These are phyloP conservation scores for Xylaria sp. DNA, from an alignment of 495 filamentous ascomycete species.

Conservation along the genomic window DNA sequence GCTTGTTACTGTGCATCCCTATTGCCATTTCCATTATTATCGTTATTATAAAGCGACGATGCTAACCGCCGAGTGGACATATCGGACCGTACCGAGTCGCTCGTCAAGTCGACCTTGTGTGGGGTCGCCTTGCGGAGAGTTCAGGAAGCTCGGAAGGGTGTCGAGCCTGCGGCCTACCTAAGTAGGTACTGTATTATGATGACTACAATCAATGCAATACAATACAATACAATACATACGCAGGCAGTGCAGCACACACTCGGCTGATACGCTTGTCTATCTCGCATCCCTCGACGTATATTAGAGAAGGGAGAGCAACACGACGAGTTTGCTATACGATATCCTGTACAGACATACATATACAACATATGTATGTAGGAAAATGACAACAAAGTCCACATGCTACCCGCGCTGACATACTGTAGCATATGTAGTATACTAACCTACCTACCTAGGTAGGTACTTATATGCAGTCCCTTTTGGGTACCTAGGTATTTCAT, in stretches of 20 bases:
- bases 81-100: conserved; percentile 22
- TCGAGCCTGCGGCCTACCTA: neutral
- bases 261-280: neutral
- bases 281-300: no score
- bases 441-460: neutral
- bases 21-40: no score
- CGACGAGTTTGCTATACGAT: neutral
- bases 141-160: conserved; percentile 6
- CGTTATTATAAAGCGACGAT: neutral
- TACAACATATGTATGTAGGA: neutral
- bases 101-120: conserved; percentile 20
- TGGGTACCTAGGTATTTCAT: neutral
- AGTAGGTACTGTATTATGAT: neutral
- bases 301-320: neutral
- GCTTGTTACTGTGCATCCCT: neutral
- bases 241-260: neutral
- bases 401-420: neutral
- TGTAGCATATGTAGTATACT: no score
- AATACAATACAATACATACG: no score
- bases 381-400: neutral
- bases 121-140: conserved; percentile 12
- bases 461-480: neutral
- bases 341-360: neutral
- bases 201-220: neutral
- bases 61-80: neutral